These are phyloP conservation scores for Leptographium flavum DNA, from an alignment of 2,329 filamentous ascomycete species.

Conservation along the genomic window DNA sequence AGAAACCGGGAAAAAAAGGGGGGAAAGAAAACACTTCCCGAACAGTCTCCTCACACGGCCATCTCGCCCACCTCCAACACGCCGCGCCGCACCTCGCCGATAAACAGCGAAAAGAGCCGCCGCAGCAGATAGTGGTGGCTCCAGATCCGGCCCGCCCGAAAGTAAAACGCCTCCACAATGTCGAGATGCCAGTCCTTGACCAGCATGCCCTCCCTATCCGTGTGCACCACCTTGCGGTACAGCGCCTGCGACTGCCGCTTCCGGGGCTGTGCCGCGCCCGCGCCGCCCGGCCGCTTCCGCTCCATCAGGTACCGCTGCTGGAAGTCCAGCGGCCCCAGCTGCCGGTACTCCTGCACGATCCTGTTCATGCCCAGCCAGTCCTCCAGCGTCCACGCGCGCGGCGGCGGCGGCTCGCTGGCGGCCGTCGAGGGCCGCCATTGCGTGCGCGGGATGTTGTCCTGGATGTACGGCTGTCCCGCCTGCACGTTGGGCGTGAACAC, in stretches of 20 bases:
- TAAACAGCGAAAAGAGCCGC: constrained; percentile 37
- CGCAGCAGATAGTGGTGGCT: constrained; percentile 33
- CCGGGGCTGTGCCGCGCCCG: background rate
- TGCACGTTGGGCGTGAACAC: background rate
- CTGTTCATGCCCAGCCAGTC: constrained; percentile 41
- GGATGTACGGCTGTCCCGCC: constrained; percentile 2
- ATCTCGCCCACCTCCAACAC: background rate
- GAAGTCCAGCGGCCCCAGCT: constrained; percentile 25
- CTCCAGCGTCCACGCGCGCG: constrained; percentile 13
- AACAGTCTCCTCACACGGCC: background rate
- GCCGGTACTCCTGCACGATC: constrained; percentile 35
- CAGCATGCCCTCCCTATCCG: constrained; percentile 29
- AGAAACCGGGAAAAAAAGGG: no score
- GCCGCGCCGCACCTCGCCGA: constrained; percentile 31
- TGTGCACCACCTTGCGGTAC: constrained; percentile 33
- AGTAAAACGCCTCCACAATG: constrained; percentile 38
- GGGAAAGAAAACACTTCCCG: no score
- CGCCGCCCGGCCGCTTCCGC: constrained; percentile 12
- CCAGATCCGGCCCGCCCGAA: constrained; percentile 31
- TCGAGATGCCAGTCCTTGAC: constrained; percentile 44
- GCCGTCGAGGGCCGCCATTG: constrained; percentile 2
- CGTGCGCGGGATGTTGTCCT: constrained; percentile 2
- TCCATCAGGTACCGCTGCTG: constrained; percentile 13
- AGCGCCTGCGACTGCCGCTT: constrained; percentile 14
- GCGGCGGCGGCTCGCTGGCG: background rate